Evolutionary conservation across 2,329 filamentous ascomycete genomes (phyloP).

Genomic region (Pestalotiopsis sp.): DNA sequence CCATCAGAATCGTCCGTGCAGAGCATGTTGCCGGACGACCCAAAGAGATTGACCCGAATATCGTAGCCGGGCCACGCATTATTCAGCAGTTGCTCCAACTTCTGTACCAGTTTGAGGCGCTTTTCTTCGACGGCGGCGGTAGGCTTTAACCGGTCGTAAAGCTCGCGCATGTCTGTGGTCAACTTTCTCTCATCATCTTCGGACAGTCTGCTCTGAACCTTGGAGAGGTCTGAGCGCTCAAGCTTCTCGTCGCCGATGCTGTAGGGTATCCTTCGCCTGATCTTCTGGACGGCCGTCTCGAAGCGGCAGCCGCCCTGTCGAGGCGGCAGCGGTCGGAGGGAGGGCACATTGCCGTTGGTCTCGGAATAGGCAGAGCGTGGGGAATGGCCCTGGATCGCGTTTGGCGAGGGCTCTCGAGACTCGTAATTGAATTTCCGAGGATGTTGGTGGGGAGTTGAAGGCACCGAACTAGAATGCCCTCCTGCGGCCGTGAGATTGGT

Average conservation of each 20-base stretch:
- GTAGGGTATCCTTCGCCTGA: conserved; percentile 88
- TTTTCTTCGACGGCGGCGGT: conserved; percentile 78
- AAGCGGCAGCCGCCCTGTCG: conserved; percentile 74
- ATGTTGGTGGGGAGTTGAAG: conserved; percentile 90
- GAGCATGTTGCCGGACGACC: conserved; percentile 94
- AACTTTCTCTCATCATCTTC: conserved; percentile 76
- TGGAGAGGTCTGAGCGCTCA: conserved; percentile 71
- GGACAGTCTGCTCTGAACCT: conserved; percentile 71
- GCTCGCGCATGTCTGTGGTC: conserved; percentile 79
- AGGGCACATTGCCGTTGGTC: conserved; percentile 74
- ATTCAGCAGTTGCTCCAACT: conserved; percentile 86
- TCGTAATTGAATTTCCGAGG: conserved; percentile 80
- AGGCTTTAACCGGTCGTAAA: conserved; percentile 85
- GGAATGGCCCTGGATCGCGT: conserved; percentile 75
- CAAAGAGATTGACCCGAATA: conserved; percentile 91
- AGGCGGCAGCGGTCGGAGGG: conserved; percentile 66
- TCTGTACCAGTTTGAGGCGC: conserved; percentile 76
- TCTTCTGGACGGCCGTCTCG: conserved; percentile 83
- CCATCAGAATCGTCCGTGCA: conserved; percentile 96
- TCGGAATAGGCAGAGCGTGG: conserved; percentile 91
- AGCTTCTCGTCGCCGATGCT: conserved; percentile 81
- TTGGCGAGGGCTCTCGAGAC: conserved; percentile 80
- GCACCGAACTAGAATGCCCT: conserved; percentile 81
- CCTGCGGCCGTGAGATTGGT: conserved; percentile 50
- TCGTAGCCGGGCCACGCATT: conserved; percentile 89